Base-by-base conservation (phyloP, 1,284 basidiomycete species). In the Apiotrichum veenhuisii region DNA sequence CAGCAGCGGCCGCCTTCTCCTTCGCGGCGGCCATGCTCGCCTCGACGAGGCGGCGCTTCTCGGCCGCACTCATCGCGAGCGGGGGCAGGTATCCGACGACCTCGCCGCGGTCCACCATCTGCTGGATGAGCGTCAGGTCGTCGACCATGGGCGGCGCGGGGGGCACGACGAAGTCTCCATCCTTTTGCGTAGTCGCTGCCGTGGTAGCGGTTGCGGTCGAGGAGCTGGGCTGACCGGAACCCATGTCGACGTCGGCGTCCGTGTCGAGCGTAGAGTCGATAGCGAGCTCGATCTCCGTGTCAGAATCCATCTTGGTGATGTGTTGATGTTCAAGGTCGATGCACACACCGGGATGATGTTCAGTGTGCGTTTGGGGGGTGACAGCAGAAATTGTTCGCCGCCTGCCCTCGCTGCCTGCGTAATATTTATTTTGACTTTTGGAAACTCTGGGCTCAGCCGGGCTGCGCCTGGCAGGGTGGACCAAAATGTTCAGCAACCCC, bases 61-160 rank as follows among this genome's bases (percentile, higher is more conserved):
- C 69, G 2, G 68, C 65, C n/a, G 68, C 69, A 0, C 61, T 58
- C 60, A 71, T 67, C 10, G 41, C 52, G 5, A 72, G 33, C 0
- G 64, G 59, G 0, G 73, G 73, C 14, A 73, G 50, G 1, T 67
- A 56, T 3, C 73, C 72, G 26, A 73, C 71, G 8, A 72, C 74
- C 37, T 68, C 62, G 36, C 73, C 64, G n/a, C 55, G 57, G 18
- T 63, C 64, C 0, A 76, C 73, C 63, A 76, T 69, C 48, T 71
- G 65, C 63, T 69, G 67, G 55, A 76, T 76, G 25, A 69, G 51
- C 17, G 66, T 63, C 12, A 76, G 53, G 61, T 76, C 75, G 58
- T 72, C 68, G 3, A 71, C 69, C 37, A 50, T 20, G 3, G 26
- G 17, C 12, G 72, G 62, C 4, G 56, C 37, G 1, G 63, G 65